A percentile compares a stretch with the other conserved stretches of the same genome.
phyloP scores from a whole-genome alignment of 2,329 filamentous ascomycete species.

The Gaeumannomyces tritici region DNA sequence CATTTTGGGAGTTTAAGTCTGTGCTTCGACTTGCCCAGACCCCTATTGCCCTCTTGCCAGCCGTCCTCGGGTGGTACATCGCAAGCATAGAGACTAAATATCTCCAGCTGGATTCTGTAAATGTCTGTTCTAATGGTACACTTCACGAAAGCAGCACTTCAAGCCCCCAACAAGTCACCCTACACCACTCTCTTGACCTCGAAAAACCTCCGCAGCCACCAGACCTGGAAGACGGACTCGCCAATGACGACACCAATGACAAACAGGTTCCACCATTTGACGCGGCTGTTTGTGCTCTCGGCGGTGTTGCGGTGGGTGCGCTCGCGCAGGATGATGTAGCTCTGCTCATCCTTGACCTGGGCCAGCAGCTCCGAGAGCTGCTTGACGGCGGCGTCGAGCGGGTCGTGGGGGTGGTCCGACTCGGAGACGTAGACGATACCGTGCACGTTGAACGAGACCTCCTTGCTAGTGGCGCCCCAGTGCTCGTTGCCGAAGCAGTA shows the following conservation, averaged over 20 bases:
- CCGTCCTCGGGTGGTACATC: not conserved
- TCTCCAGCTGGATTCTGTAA: not conserved
- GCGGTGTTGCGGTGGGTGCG: conserved; percentile 96
- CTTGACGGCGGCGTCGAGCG: conserved; percentile 83
- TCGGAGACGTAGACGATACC: conserved; percentile 96
- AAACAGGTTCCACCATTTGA: conserved; percentile 99
- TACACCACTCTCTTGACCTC: conserved; percentile 66
- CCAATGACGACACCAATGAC: conserved; percentile 81
- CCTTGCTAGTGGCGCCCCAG: conserved; percentile 92
- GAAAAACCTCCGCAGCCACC: conserved; percentile 98
- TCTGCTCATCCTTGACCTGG: conserved; percentile 95
- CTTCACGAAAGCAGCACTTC: not conserved
- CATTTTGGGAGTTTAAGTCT: not conserved
- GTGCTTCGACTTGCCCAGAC: no score
- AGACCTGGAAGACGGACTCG: conserved; percentile 96
- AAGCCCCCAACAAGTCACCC: not conserved
- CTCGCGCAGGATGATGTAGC: conserved; percentile 92
- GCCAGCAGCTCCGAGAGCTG: conserved; percentile 74
- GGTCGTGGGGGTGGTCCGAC: conserved; percentile 72
- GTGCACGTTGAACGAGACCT: conserved; percentile 98
- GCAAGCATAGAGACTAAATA: not conserved
- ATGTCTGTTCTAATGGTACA: not conserved
- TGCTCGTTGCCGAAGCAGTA: conserved; percentile 99
- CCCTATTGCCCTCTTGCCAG: not conserved
- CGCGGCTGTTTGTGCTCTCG: conserved; percentile 92